Evolutionary conservation across 2,329 filamentous ascomycete species (phyloP).

Genomic region (Penicillium frequentans): DNA sequence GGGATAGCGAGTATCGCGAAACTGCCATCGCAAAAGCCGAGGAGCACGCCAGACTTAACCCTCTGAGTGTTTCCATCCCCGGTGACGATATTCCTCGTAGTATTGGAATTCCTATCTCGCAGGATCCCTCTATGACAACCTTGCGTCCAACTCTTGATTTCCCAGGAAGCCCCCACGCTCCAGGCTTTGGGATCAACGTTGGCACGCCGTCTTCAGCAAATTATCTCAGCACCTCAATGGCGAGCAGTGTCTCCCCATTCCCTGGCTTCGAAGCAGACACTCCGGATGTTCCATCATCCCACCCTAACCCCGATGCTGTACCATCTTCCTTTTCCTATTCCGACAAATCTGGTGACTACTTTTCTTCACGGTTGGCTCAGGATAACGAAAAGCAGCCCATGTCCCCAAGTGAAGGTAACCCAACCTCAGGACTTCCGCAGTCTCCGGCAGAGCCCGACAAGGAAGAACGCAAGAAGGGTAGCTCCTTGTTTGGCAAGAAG

Average conservation of each 20-base stretch:
- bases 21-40: constrained; percentile 64
- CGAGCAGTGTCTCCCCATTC: constrained; percentile 31
- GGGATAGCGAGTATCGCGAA: constrained; percentile 73
- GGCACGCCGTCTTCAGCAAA: constrained; percentile 47
- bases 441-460: constrained; percentile 60
- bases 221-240: constrained; percentile 30
- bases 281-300: constrained; percentile 49
- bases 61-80: constrained; percentile 60
- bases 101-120: constrained; percentile 28
- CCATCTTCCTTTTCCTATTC: constrained; percentile 60
- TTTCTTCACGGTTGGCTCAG: constrained; percentile 59
- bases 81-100: constrained; percentile 48
- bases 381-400: constrained; percentile 54
- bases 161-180: constrained; percentile 64
- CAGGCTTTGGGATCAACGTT: constrained; percentile 74
- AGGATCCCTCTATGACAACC: constrained; percentile 49
- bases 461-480: constrained; percentile 58
- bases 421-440: constrained; percentile 45
- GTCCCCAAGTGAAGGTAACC: constrained; percentile 44
- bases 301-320: constrained; percentile 46
- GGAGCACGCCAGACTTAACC: constrained; percentile 57
- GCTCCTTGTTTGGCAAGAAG: constrained; percentile 75
- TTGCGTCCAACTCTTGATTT: constrained; percentile 63
- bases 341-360: constrained; percentile 71
- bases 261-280: constrained; percentile 28